Percentiles rank a stretch among this genome's conserved stretches.
These are phyloP conservation scores for Hebeloma cylindrosporum DNA, from an alignment of 768 basidiomycete genomes.

Conservation along the genomic window DNA sequence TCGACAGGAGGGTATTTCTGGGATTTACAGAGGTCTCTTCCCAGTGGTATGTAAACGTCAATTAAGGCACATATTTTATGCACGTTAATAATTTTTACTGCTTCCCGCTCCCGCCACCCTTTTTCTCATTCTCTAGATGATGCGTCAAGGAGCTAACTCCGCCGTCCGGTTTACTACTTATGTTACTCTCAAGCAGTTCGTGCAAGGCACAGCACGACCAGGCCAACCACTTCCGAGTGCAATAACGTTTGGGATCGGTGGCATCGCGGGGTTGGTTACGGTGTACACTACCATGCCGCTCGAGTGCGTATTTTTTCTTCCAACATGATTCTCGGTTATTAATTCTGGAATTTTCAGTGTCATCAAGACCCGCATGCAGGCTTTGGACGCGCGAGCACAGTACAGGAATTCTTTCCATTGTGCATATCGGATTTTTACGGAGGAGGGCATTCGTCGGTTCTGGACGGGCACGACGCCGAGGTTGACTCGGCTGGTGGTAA, in stretches of 20 bases:
- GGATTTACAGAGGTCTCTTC: conserved; percentile 88
- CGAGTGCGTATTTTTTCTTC: conserved; percentile 48
- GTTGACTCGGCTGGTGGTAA: conserved; percentile 77
- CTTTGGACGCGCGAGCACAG: conserved; percentile 74
- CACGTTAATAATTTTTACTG: too few species aligned
- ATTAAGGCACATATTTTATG: too few species aligned
- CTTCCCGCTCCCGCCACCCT: too few species aligned
- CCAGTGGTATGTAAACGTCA: conserved; percentile 72
- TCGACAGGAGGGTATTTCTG: conserved; percentile 78
- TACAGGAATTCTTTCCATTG: conserved; percentile 97
- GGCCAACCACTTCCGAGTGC: conserved; percentile 83
- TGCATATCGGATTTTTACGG: conserved; percentile 89
- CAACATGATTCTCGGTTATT: conserved; percentile 1
- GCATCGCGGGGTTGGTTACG: conserved; percentile 90
- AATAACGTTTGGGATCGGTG: conserved; percentile 94
- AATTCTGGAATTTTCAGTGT: conserved; percentile 74
- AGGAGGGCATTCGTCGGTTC: conserved; percentile 89
- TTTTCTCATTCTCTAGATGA: conserved; percentile 59
- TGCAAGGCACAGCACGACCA: conserved; percentile 78
- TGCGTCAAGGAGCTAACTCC: conserved; percentile 97
- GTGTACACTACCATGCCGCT: conserved; percentile 90
- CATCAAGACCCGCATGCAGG: conserved; percentile 98
- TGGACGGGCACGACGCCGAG: conserved; percentile 97
- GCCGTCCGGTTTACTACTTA: conserved; percentile 96
- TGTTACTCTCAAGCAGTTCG: conserved; percentile 89